phyloP scores from a whole-genome alignment of 208 protist species.

The Trypanosoma avium region DNA sequence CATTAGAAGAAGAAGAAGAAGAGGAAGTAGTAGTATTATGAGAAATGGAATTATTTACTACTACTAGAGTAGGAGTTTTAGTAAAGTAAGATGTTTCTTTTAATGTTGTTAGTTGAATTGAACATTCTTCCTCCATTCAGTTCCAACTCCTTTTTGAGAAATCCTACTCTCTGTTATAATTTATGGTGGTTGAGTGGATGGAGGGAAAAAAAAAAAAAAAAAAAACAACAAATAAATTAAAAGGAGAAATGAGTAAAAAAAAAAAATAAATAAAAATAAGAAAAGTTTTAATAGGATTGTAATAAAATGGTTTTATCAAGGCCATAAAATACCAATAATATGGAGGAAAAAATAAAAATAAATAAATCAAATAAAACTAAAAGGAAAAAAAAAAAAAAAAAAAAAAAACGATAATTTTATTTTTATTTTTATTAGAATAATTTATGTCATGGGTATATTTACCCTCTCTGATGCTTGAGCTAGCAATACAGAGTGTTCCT shows the following conservation, averaged over 20 bases:
- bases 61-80: too few species aligned
- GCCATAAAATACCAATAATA: background rate
- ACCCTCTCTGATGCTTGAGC: background rate
- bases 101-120: too few species aligned
- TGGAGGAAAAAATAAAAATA: background rate
- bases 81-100: too few species aligned
- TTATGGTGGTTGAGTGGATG: too few species aligned
- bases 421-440: background rate
- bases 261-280: background rate
- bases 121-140: too few species aligned
- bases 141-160: too few species aligned
- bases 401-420: background rate
- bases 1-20: background rate
- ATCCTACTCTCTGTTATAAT: too few species aligned
- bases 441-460: background rate
- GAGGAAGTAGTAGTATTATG: too few species aligned
- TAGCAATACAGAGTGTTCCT: background rate
- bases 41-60: too few species aligned
- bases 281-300: too few species aligned
- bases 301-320: too few species aligned
- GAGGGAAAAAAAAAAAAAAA: background rate
- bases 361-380: background rate
- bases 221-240: background rate
- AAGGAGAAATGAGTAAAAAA: background rate
- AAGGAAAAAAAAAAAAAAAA: slow-evolving; percentile 36